A percentile compares a stretch with the other conserved stretches of the same genome.
phyloP scores from a whole-genome alignment of 2,329 filamentous ascomycete species.

The Cytospora piceicola region DNA sequence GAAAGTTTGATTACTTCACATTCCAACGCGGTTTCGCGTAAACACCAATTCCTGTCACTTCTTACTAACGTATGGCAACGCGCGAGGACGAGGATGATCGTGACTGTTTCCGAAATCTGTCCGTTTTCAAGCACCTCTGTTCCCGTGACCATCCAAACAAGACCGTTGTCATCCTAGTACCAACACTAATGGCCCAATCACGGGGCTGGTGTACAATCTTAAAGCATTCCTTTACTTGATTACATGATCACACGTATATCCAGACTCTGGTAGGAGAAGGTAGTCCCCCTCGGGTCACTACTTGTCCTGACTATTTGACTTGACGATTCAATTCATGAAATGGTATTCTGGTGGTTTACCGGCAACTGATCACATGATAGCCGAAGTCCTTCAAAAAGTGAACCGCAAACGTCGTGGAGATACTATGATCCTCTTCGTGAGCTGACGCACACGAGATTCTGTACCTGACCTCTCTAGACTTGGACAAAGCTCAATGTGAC shows the following conservation, averaged over 20 bases:
- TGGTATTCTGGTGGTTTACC: too few relatives aligned
- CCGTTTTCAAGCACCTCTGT: neutral
- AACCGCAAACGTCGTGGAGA: neutral
- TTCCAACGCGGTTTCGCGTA: neutral
- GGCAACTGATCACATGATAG: neutral
- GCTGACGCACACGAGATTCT: too few relatives aligned
- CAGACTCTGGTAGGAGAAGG: neutral
- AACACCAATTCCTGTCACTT: neutral
- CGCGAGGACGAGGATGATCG: neutral
- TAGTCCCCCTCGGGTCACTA: too few relatives aligned
- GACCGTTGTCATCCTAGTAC: too few relatives aligned
- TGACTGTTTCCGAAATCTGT: neutral
- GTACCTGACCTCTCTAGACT: too few relatives aligned
- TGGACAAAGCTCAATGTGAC: neutral
- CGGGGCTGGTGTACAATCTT: neutral
- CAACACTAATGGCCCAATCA: neutral
- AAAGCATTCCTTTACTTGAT: neutral
- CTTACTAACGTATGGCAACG: neutral
- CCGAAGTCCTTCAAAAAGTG: too few relatives aligned
- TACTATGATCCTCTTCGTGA: neutral
- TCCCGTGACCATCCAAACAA: neutral
- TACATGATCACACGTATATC: neutral
- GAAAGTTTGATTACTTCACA: conserved; percentile 2
- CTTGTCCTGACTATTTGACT: too few relatives aligned
- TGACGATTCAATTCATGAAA: too few relatives aligned